Conservation (phyloP, 306 rosid genomes). For the Potentilla sterilis region DNA sequence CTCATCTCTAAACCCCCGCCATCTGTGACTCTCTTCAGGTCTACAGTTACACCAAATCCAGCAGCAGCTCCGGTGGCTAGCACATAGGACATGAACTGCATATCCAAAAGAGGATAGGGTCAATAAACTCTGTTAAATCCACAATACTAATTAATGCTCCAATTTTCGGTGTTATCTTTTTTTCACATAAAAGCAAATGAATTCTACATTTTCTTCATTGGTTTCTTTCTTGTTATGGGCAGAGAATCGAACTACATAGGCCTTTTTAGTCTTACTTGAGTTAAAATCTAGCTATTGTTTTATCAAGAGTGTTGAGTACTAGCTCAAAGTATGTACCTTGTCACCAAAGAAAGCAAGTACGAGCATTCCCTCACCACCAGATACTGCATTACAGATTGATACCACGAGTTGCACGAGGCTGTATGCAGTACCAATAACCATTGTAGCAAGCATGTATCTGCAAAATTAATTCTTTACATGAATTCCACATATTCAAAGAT, state of each 20-base stretch:
- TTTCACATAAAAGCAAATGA: neutral
- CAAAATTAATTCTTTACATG: neutral
- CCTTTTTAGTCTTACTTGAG: too few relatives aligned
- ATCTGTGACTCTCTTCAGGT: neutral
- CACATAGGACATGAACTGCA: conserved; percentile 50
- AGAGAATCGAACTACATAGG: neutral
- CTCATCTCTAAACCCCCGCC: neutral
- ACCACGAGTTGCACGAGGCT: conserved; percentile 46
- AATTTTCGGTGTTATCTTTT: neutral
- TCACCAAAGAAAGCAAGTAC: conserved; percentile 61
- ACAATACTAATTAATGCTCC: neutral
- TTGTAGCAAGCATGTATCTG: conserved; percentile 57
- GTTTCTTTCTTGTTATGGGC: too few relatives aligned
- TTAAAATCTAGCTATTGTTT: too few relatives aligned
- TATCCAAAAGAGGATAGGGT: neutral
- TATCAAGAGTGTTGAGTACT: too few relatives aligned
- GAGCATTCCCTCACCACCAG: conserved; percentile 25
- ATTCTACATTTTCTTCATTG: too few relatives aligned
- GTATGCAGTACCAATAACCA: conserved; percentile 43
- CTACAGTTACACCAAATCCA: conserved; percentile 51
- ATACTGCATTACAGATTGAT: conserved; percentile 32
- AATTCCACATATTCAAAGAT: neutral
- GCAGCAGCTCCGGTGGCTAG: conserved; percentile 57
- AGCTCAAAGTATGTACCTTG: conserved; percentile 48
- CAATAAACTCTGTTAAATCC: too few relatives aligned